Conservation (phyloP, 495 filamentous ascomycete species). For the Hyphodiscus hymeniophilus region DNA sequence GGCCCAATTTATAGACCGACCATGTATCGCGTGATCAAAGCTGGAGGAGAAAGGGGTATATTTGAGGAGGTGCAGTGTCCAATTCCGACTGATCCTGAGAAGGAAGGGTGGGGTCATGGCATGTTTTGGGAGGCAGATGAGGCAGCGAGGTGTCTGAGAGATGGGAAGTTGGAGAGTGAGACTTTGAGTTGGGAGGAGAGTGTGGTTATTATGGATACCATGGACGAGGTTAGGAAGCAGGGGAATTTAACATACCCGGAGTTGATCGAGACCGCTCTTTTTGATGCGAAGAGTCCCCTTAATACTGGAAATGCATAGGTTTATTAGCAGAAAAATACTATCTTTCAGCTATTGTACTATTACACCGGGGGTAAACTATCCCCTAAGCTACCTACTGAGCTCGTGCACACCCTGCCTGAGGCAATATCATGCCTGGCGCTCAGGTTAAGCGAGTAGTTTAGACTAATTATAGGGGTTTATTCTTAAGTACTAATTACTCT, state of each 20-base stretch:
- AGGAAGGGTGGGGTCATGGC: slow-evolving; percentile 53
- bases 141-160: slow-evolving; percentile 70
- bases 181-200: slow-evolving; percentile 72
- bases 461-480: too few species aligned
- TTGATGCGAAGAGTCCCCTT: slow-evolving; percentile 45
- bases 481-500: too few species aligned
- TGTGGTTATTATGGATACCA: slow-evolving; percentile 84
- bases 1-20: slow-evolving; percentile 65
- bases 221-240: slow-evolving; percentile 82
- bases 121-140: slow-evolving; percentile 98
- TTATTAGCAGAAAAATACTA: too few species aligned
- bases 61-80: slow-evolving; percentile 53
- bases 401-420: too few species aligned
- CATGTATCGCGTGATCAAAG: slow-evolving; percentile 48
- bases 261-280: slow-evolving; percentile 70
- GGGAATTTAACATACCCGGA: slow-evolving; percentile 72
- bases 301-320: slow-evolving; percentile 24
- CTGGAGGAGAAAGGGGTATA: slow-evolving; percentile 21
- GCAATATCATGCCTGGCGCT: too few species aligned
- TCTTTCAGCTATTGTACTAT: too few species aligned
- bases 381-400: too few species aligned
- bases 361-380: too few species aligned
- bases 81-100: slow-evolving; percentile 47
- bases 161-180: slow-evolving; percentile 75
- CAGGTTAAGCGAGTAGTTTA: too few species aligned